A percentile compares a stretch with the other conserved stretches of the same genome.
phyloP scores from a whole-genome alignment of 148 eudicot genomes.

The Amaranthus palmeri region DNA sequence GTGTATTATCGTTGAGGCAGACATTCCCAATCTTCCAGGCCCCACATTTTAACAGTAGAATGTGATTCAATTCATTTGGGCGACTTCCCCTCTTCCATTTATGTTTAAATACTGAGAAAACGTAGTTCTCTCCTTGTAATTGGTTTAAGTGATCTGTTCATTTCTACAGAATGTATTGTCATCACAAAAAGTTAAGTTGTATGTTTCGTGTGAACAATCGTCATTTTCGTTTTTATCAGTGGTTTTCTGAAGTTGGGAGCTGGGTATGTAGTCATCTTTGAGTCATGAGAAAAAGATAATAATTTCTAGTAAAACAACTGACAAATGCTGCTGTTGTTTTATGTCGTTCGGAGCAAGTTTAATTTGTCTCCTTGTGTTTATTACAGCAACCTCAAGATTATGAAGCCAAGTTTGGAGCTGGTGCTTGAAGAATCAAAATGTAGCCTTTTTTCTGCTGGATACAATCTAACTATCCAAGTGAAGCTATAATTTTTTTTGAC shows the following conservation, averaged over 20 bases:
- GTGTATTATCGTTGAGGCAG: too few relatives aligned
- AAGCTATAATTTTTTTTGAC: neutral
- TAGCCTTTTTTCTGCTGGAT: neutral
- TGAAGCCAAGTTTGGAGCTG: constrained; percentile 67
- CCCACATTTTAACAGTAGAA: too few relatives aligned
- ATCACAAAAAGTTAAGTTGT: neutral
- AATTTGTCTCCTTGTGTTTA: neutral
- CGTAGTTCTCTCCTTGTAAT: neutral
- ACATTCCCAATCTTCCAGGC: too few relatives aligned
- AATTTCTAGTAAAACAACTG: neutral
- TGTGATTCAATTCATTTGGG: too few relatives aligned
- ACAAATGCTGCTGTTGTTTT: too few relatives aligned
- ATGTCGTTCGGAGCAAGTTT: neutral
- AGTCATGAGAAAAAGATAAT: neutral
- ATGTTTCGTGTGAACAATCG: neutral
- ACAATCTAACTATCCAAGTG: neutral
- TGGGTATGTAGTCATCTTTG: neutral
- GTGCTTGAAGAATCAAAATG: constrained; percentile 28
- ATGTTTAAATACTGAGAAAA: neutral
- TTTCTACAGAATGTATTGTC: neutral
- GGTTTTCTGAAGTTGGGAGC: neutral
- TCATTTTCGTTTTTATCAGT: neutral
- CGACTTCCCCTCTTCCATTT: neutral
- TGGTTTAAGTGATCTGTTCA: neutral
- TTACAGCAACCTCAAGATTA: constrained; percentile 82